These are phyloP conservation scores for Solanum corneliomulleri DNA, from an alignment of 257 asterid species.

Conservation along the genomic window DNA sequence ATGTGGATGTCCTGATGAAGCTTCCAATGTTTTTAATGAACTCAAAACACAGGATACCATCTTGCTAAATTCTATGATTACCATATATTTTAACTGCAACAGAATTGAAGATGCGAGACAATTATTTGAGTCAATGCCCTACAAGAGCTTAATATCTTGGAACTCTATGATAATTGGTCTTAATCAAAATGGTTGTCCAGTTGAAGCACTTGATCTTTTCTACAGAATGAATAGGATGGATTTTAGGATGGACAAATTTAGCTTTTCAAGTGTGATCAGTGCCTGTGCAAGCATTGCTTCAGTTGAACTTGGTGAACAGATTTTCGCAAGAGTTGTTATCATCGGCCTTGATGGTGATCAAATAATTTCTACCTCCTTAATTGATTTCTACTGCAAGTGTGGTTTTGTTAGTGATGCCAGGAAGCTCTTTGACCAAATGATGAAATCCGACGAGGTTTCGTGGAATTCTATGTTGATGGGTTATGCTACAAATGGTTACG, in stretches of 20 bases:
- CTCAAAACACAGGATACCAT: slow-evolving; percentile 52
- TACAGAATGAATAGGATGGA: slow-evolving; percentile 41
- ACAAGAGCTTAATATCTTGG: slow-evolving; percentile 81
- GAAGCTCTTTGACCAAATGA: slow-evolving; percentile 45
- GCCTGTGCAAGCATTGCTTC: slow-evolving; percentile 74
- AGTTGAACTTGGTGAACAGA: slow-evolving; percentile 64
- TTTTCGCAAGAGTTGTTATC: slow-evolving; percentile 51
- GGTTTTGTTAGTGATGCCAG: slow-evolving; percentile 48
- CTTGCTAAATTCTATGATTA: slow-evolving; percentile 70
- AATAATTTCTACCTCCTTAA: slow-evolving; percentile 49
- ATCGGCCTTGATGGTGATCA: slow-evolving; percentile 58
- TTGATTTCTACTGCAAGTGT: slow-evolving; percentile 78
- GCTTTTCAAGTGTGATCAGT: slow-evolving; percentile 56
- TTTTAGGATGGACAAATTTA: slow-evolving; percentile 46
- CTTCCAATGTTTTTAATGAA: slow-evolving; percentile 50
- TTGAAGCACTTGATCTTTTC: slow-evolving; percentile 60
- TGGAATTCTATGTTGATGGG: slow-evolving; percentile 95
- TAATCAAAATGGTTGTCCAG: slow-evolving; percentile 61
- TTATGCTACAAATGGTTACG: slow-evolving; percentile 78
- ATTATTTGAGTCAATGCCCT: slow-evolving; percentile 38
- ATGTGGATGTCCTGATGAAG: slow-evolving; percentile 39
- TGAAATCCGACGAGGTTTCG: slow-evolving; percentile 38
- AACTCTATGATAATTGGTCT: slow-evolving; percentile 76
- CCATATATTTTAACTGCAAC: slow-evolving; percentile 48
- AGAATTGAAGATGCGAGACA: slow-evolving; percentile 58